phyloP scores from a whole-genome alignment of 2,329 filamentous ascomycete species.

The Berkeleyomyces rouxiae region DNA sequence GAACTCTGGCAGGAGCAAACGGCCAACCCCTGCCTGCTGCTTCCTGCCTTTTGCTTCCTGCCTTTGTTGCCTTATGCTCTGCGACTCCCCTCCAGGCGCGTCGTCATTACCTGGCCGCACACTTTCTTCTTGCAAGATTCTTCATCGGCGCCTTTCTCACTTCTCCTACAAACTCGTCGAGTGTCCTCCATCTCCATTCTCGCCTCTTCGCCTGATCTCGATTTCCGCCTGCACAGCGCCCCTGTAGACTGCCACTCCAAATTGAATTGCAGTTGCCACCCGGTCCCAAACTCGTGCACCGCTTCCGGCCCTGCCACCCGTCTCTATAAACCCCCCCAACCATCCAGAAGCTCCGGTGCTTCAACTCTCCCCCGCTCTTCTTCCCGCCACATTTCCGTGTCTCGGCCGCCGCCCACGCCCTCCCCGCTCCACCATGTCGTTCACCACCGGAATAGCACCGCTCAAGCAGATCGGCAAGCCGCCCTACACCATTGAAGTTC shows the following conservation, averaged over 20 bases:
- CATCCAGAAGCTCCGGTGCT: background rate
- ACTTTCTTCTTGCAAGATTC: background rate
- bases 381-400: background rate
- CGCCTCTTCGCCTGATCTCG: background rate
- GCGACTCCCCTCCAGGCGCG: constrained; percentile 2
- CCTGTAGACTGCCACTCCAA: no score
- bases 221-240: background rate
- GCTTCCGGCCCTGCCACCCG: background rate
- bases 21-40: no score
- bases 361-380: background rate
- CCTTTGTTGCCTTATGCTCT: constrained; percentile 3
- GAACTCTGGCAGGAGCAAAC: no score
- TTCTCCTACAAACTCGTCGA: background rate
- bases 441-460: constrained; percentile 31
- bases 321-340: background rate
- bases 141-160: background rate
- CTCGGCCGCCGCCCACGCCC: background rate
- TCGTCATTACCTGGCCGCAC: background rate
- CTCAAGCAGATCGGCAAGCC: constrained; percentile 47
- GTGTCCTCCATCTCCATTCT: background rate
- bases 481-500: constrained; percentile 58
- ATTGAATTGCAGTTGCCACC: no score
- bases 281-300: background rate
- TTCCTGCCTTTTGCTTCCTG: background rate
- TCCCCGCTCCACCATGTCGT: constrained; percentile 20